Evolutionary conservation across 225 moss, liverwort and hornwort species (phyloP), one percentile per base, ranked within the genome.

Genomic region (Ulota crispa): DNA sequence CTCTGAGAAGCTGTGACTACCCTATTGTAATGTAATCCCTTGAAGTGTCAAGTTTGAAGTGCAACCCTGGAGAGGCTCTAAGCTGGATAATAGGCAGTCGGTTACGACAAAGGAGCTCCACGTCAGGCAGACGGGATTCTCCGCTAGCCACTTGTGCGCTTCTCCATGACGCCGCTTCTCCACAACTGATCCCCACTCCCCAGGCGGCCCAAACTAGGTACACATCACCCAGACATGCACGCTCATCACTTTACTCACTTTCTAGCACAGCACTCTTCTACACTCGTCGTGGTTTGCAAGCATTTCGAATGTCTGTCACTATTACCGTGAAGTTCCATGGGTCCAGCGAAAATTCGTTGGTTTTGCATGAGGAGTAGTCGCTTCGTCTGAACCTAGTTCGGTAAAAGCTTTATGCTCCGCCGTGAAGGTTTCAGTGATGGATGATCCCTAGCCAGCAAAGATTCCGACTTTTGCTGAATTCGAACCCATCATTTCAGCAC

Each of bases 81-180:
- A 45, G 50, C 18, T 50, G 16, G 50, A 50, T 18, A 50, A 15
- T 18, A 50, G 50, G 18, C 18, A 50, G 50, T 50, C 4, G 50
- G 18, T 19, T 26, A 75, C 60, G 41, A 3, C 59, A 12, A 39
- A 50, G 34, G n/a, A 52, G 52, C 36, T 77, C 47, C 24, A 64
- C 34, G 19, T 52, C 77, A 65, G 52, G 50, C n/a, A 77, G 65
- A 57, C 21, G 2, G 50, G 47, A 64, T 43, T 75, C 63, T 31
- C 54, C 4, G 24, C 47, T 21, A 70, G 78, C 75, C 84, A 82
- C 84, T 78, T 84, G 81, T 65, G 74, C 64, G 8, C 27, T 36
- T 52, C 50, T 53, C 36, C 80, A 26, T n/a, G 1, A 8, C 60
- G 69, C 63, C 7, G 12, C 27, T 26, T 37, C 52, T 80, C 63